Base-by-base conservation (phyloP, 371 early-diverging fungal genomes). In the Paraphysoderma sedebokerense region DNA sequence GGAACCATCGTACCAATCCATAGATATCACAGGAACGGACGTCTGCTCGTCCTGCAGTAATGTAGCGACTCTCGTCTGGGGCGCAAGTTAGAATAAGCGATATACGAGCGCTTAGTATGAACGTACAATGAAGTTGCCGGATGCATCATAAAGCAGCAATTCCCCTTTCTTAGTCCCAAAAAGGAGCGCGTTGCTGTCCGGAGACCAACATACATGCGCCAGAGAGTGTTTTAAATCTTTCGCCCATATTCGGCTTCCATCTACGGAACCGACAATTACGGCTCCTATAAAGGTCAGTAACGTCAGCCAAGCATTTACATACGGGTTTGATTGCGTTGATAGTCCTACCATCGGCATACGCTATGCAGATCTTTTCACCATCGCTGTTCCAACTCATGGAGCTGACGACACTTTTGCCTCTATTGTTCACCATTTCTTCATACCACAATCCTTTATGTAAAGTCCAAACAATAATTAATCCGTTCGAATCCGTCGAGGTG, bases 251-350 rank as follows among this genome's bases (percentile, higher is more conserved):
- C 74, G 42, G 39, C 67, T 64, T 3, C 74, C 74, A 38, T 74
- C 74, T 9, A 74, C 74, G 0, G 67, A 67, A n/a, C 74, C 74
- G 11, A 71, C 59, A 40, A 74, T 74, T 1, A 74, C 72, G n/a
- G 66, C 70, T 17, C 72, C 72, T 70, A 45, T 12, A 22, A 19
- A 12, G 13, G n/a, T n/a, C n/a, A n/a, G n/a, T n/a, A n/a, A n/a
- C n/a, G n/a, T n/a, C n/a, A n/a, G n/a, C n/a, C n/a, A n/a, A n/a
- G n/a, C n/a, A n/a, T n/a, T n/a, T n/a, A n/a, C n/a, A n/a, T n/a
- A n/a, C n/a, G n/a, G n/a, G n/a, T n/a, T n/a, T n/a, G n/a, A n/a
- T n/a, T n/a, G n/a, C n/a, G n/a, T n/a, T n/a, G n/a, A n/a, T n/a
- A n/a, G 0, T 15, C 29, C 11, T 49, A 67, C 73, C 74, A 46